Evolutionary conservation across 2,329 filamentous ascomycete species (phyloP), one percentile per base, ranked within the genome.

Genomic region (Monilinia fructigena): DNA sequence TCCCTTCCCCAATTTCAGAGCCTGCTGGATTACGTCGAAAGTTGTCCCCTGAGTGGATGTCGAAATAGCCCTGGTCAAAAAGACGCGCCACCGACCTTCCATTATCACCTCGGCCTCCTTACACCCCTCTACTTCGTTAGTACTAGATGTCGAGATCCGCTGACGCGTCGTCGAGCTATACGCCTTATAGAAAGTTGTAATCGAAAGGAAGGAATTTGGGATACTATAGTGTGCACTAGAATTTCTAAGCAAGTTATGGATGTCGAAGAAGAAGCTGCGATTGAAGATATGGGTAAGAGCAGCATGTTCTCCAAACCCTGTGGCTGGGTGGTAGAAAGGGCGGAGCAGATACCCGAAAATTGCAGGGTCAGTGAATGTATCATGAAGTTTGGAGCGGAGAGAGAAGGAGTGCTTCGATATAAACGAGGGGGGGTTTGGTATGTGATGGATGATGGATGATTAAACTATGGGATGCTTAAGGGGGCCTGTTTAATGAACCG

Each of bases 241-340:
- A 53, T 60, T 26, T 28, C 42, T n/a, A 50, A 52, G 11, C 31
- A 40, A 16, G 59, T 65, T 12, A 59, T 59, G 14, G 28, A 59
- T 0, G 48, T 59, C 20, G 63, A 65, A 65, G 55, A 65, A 53
- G 45, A 31, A 14, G 63, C n/a, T 40, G 62, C 54, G 10, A 42
- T 65, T 45, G 18, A 47, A 14, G 28, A 20, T 10, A 61, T 65
- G 55, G 47, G 11, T 50, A 23, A 26, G 11, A 54, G 23, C 2
- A 11, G 26, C 18, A 14, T 18, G 12, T 35, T 14, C 35, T 3
- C 11, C 23, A 26, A 52, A 61, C n/a, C n/a, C 16, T 45, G 18
- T 60, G 35, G 26, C 1, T 61, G 20, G 26, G 12, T 53, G 16
- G 8, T 61, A 16, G 20, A 65, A 38, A 53, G 5, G 10, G 63